Evolutionary conservation across 2,329 filamentous ascomycete genomes (phyloP), one percentile per base, ranked within the genome.

Genomic region (Aureobasidium vineae): DNA sequence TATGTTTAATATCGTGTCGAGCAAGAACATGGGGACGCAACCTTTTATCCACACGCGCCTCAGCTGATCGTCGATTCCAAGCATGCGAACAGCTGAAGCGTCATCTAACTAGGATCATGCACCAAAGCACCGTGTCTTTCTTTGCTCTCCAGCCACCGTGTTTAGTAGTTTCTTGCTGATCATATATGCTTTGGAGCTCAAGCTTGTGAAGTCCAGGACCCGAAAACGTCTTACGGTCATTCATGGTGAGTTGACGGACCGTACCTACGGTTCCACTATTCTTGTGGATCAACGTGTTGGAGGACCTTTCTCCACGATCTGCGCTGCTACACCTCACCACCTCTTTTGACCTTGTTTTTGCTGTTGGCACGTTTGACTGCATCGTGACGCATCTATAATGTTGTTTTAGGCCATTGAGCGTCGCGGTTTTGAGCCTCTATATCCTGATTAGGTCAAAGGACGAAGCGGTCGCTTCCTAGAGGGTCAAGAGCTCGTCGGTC

Each of bases 251-350:
- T 43, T 31, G 54, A 59, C 54, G 54, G 54, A 59, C 54, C 54
- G 54, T 59, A 59, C 54, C 54, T 45, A 45, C 38, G 40, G 54
- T 59, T 59, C 54, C 54, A 59, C 54, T 59, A 40, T 59, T 59
- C 6, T 5, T 21, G 23, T 31, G 40, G 54, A 59, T 45, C 38
- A 59, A 59, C 54, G 54, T 59, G 38, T 31, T 31, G 1, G 16
- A 57, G 38, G 38, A 57, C 53, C 21, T 43, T 57, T 57, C 53
- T 57, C 53, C 53, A 57, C 38, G 53, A 57, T 57, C 53, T 43
- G 53, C 53, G 15, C 21, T 41, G 16, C 23, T 16, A 21, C 23
- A 28, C 23, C 21, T 43, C 23, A 15, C 54, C 23, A 28, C 28
- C 28, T 28, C 28, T 59, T 36, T 59, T 43, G 54, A 26, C 19